Base-by-base conservation (phyloP, 2,329 filamentous ascomycete genomes). In the Neonectria punicea region DNA sequence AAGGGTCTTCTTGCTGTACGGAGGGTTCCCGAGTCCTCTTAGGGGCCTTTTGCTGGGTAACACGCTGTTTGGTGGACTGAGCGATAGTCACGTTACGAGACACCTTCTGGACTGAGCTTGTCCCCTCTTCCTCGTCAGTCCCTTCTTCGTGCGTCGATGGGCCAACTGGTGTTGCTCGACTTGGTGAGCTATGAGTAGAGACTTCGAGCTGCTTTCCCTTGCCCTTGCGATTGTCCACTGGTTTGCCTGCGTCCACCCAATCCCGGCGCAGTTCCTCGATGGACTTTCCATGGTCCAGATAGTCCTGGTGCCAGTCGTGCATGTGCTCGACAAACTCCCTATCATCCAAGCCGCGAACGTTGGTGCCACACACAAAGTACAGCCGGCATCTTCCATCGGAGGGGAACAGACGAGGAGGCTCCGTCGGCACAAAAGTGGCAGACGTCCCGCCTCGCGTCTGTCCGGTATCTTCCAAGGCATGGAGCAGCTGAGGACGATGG, bases 401-500 rank as follows among this genome's bases (percentile, higher is more conserved):
- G 1, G 36, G 36, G 2, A 39, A 39, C 2, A 16, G 14, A 16
- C 14, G 36, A n/a, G 36, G 36, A 39, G 36, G 14, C 36, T n/a
- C 36, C 14, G 36, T n/a, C 14, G 6, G 36, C 16, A 39, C 36
- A 7, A 6, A 6, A n/a, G 36, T 8, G 5, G 6, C 6, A 6
- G 36, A n/a, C 7, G 36, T n/a, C 36, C 14, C 14, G 16, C 14
- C 14, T 16, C 36, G 36, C 16, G 36, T 8, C 1, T 39, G 36
- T 8, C 36, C 36, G 7, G 5, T 8, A 3, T 8, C 14, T 32
- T 66, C 63, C 4, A 70, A 18, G 5, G 69, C 50, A 32, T 61
- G 36, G 28, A 68, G 60, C 18, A 78, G 53, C 32, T 70, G 4
- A 71, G 61, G 7, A 43, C n/a, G 43, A 57, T 82, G 81, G 16